phyloP scores from a whole-genome alignment of 192 early-diverging fungal genomes.

The Coemansia guatemalensis region DNA sequence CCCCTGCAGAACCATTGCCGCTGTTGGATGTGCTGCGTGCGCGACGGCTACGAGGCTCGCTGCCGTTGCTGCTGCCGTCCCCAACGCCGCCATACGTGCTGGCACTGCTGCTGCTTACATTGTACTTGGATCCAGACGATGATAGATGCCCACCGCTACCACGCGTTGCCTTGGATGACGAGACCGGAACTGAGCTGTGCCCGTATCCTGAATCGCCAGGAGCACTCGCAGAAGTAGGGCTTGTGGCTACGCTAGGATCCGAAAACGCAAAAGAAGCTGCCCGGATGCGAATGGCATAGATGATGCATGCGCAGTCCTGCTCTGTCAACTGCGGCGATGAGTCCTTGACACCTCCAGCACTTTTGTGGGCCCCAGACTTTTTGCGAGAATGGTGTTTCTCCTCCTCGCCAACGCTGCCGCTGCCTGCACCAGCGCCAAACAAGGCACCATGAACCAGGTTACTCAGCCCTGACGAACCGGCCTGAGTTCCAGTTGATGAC shows the following conservation, averaged over 20 bases:
- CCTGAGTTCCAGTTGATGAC: conserved; percentile 12
- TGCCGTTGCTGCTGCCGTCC: conserved; percentile 7
- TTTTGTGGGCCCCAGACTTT: conserved; percentile 28
- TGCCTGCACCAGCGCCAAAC: conserved; percentile 19
- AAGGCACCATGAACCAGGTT: conserved; percentile 43
- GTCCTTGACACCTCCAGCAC: conserved; percentile 21
- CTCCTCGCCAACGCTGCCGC: conserved; percentile 19
- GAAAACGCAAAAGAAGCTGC: conserved; percentile 49
- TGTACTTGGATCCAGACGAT: neutral
- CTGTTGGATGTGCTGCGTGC: conserved; percentile 48
- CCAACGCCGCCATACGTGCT: conserved; percentile 6
- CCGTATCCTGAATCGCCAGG: neutral
- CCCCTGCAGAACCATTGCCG: conserved; percentile 28
- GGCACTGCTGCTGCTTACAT: conserved; percentile 8
- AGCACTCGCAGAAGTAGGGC: neutral
- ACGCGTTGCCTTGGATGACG: conserved; percentile 28
- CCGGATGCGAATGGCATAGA: conserved; percentile 50
- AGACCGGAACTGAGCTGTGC: conserved; percentile 40
- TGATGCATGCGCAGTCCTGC: conserved; percentile 55
- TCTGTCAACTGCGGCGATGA: conserved; percentile 28
- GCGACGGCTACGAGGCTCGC: conserved; percentile 32
- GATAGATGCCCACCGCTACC: conserved; percentile 36
- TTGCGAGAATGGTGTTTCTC: conserved; percentile 42
- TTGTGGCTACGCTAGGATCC: conserved; percentile 28
- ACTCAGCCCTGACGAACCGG: conserved; percentile 29